Base-by-base conservation (phyloP, 805 yeast genomes). In the Pichia thaimueangensis region DNA sequence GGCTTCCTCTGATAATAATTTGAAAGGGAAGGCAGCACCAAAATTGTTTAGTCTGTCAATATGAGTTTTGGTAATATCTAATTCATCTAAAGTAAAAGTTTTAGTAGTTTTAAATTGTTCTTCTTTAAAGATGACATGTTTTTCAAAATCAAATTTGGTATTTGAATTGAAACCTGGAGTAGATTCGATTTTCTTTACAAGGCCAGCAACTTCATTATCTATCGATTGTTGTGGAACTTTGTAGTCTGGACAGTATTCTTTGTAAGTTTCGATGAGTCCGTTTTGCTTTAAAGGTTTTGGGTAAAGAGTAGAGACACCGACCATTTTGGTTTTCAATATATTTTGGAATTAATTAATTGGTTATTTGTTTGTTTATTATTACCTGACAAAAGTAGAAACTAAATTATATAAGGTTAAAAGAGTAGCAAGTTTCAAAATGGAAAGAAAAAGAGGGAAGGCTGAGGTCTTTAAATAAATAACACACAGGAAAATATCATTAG, bases 1-100 rank as follows among this genome's bases (percentile, higher is more conserved):
- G 4, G 82, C 82, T 51, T 77, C 82, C 35, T 71, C 71, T 1
- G 80, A 71, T 56, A 77, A 71, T 30, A 77, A 57, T 7, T 80
- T 80, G 56, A 77, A 77, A 3, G 83, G 80, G 45, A 69, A 78
- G 35, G 73, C 63, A 17, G 76, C 80, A 6, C 52, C 72, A 45
- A 65, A 55, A 17, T 65, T 62, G 13, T 59, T 52, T 20, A 64
- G 50, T 11, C 64, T 58, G 13, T 50, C 44, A 9, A 51, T 47
- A 34, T 60, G 58, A 11, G 62, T 58, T 45, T 58, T 61, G 30
- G 48, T 50, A 43, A 67, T 64, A 10, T 59, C 57, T 46, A 67
- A 54, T 15, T 65, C 71, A 17, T 49, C 51, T 50, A 67, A 53
- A 3, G 72, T 67, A 30, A 62, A 53, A 39, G 55, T 56, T 47